Base-by-base conservation (phyloP, 2,329 filamentous ascomycete species). In the Aspergillus uvarum region DNA sequence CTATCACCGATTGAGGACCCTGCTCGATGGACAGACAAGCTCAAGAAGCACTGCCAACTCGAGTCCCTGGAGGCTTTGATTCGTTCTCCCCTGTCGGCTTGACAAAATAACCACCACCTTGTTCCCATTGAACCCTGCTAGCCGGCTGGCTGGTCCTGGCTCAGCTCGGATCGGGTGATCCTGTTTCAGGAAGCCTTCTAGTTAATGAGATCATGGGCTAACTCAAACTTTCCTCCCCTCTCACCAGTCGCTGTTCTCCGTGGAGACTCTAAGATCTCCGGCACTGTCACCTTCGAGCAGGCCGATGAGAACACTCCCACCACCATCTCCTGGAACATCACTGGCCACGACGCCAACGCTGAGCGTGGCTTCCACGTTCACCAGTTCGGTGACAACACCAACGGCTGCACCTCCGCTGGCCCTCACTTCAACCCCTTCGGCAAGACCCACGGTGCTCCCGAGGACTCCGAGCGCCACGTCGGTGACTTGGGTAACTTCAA, bases 341-440 rank as follows among this genome's bases (percentile, higher is more conserved):
- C 86, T 64, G 94, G 95, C 81, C 85, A 97, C 82, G 93, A 98
- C 77, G 75, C 94, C 81, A 96, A 96, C 79, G 93, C 95, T 76
- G 87, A 96, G 88, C 94, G 95, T 81, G 95, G 92, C 80, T 92
- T 98, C 86, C 95, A 99, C 86, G 89, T 99, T 76, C 95, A 99
- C 85, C 91, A 95, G 80, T 99, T 96, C 76, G 95, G 95, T 79
- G 95, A 98, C 87, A 98, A 98, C 87, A 98, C 95, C 85, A 99
- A 99, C 83, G 95, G 95, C 80, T 99, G 95, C 90, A 98, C 94
- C 68, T 96, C 91, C 69, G 95, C 95, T 69, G 95, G 95, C 57
- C 94, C 95, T 80, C 95, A 99, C 85, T 99, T 97, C 90, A 99
- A 99, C 89, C 95, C 95, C 70, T 86, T 90, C 82, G 83, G 84